Evolutionary conservation across 2,329 filamentous ascomycete genomes (phyloP).

Genomic region (Aspergillus sp.): DNA sequence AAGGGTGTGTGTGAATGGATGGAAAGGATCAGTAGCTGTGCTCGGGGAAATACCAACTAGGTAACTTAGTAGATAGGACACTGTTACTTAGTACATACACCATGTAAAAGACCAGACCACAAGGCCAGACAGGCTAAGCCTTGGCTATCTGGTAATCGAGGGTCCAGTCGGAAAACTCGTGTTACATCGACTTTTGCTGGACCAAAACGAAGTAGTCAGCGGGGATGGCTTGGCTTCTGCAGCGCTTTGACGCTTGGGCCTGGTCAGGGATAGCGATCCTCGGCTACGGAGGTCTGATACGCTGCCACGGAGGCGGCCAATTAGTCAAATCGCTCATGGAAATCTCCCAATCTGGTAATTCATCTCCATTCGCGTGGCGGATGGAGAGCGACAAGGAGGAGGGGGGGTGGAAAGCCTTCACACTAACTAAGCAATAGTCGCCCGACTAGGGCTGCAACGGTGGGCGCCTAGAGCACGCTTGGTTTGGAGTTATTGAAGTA

Average conservation of each 20-base stretch:
- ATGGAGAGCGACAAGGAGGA: neutral
- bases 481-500: conserved; percentile 6
- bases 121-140: conserved; percentile 18
- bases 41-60: neutral
- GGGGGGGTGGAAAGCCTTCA: neutral
- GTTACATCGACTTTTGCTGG: conserved; percentile 9
- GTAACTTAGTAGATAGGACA: no score
- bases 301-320: neutral
- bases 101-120: neutral
- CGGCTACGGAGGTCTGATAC: neutral
- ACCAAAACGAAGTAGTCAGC: conserved; percentile 12
- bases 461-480: conserved; percentile 8
- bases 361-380: neutral
- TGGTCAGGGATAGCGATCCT: conserved; percentile 18
- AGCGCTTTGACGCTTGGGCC: conserved; percentile 22
- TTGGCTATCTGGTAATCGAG: conserved; percentile 21
- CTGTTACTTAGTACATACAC: neutral
- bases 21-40: neutral
- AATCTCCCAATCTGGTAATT: neutral
- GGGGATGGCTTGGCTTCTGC: conserved; percentile 26
- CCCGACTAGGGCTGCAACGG: conserved; percentile 8
- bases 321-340: conserved; percentile 1
- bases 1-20: no score
- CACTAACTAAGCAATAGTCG: conserved; percentile 7
- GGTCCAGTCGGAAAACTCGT: conserved; percentile 18